Evolutionary conservation across 306 rosid species (phyloP).

Genomic region (Argentina anserina): DNA sequence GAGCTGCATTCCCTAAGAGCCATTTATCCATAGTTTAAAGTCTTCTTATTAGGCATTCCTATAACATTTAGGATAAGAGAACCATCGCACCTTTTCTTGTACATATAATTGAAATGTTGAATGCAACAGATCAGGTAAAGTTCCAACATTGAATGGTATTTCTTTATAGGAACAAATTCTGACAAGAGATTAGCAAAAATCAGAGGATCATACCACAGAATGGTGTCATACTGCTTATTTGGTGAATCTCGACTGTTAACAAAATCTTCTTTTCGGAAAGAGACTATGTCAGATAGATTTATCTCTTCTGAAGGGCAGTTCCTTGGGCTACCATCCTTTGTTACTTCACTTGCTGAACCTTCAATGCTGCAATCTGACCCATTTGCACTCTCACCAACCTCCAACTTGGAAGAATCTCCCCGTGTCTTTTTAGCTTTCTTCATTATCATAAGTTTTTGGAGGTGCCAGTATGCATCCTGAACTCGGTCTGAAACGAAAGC

Average conservation of each 20-base stretch:
- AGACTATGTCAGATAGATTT: slow-evolving; percentile 48
- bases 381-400: slow-evolving; percentile 32
- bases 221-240: slow-evolving; percentile 65
- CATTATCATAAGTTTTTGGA: slow-evolving; percentile 43
- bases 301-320: slow-evolving; percentile 28
- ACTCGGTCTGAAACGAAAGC: slow-evolving; percentile 53
- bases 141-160: neutral
- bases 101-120: neutral
- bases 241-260: slow-evolving; percentile 44
- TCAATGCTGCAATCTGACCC: slow-evolving; percentile 27
- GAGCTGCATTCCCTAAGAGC: neutral
- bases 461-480: slow-evolving; percentile 69
- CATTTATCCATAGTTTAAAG: neutral
- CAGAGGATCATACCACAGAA: slow-evolving; percentile 58
- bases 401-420: slow-evolving; percentile 31
- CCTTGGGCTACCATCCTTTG: slow-evolving; percentile 26
- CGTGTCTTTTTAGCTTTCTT: slow-evolving; percentile 34
- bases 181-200: slow-evolving; percentile 7
- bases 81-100: neutral
- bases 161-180: neutral
- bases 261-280: slow-evolving; percentile 70
- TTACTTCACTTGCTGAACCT: slow-evolving; percentile 29
- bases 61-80: too few relatives aligned
- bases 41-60: neutral
- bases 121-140: neutral